Percentiles rank a stretch among this genome's conserved stretches.
Conservation (phyloP, 1,139 yeast genomes). For the Yamadazyma buinensis region DNA sequence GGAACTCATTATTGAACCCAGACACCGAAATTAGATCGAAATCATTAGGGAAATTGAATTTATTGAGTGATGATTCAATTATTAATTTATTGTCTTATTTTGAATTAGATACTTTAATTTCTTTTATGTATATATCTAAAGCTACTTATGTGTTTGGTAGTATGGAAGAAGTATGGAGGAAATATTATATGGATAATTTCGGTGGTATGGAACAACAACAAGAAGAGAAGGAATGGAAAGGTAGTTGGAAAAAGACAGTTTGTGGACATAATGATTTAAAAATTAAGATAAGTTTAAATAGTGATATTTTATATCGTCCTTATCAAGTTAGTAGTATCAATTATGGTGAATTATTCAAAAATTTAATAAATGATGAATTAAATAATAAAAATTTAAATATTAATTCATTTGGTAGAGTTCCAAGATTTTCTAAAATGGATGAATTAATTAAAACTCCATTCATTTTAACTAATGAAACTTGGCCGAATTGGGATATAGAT, state of each 20-base stretch:
- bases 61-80: conserved; percentile 58
- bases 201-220: conserved; percentile 11
- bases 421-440: conserved; percentile 52
- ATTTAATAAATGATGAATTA: conserved; percentile 46
- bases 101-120: conserved; percentile 42
- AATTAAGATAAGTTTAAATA: conserved; percentile 41
- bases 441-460: conserved; percentile 52
- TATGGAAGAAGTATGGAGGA: conserved; percentile 80
- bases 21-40: conserved; percentile 23
- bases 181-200: conserved; percentile 37
- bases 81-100: conserved; percentile 45
- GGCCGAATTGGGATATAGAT: conserved; percentile 68
- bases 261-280: conserved; percentile 30
- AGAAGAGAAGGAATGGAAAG: conserved; percentile 49
- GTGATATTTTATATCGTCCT: conserved; percentile 71
- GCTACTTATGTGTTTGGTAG: conserved; percentile 67
- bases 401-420: conserved; percentile 33
- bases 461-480: conserved; percentile 48
- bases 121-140: conserved; percentile 56
- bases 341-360: conserved; percentile 46
- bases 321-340: conserved; percentile 73
- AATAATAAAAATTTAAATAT: conserved; percentile 13
- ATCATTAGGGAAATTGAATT: conserved; percentile 49
- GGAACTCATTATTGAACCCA: conserved; percentile 44
- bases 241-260: conserved; percentile 73